Evolutionary conservation across 352 stramenopile species (phyloP).

Genomic region (Phytophthora sansomeana): DNA sequence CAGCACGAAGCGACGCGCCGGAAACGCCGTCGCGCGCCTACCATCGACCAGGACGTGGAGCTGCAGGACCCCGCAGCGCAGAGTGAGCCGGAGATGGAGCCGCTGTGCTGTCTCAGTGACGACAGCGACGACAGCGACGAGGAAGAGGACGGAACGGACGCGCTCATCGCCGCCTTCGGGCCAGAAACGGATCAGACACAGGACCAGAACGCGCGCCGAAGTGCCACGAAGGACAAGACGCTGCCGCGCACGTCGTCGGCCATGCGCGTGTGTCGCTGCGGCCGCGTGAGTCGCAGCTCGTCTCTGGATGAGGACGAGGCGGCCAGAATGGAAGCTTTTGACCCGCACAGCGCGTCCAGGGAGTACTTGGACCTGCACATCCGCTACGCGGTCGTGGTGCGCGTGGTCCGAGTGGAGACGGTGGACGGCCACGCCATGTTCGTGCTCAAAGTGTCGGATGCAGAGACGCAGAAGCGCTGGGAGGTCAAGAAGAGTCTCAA

Average conservation of each 20-base stretch:
- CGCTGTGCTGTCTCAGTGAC: conserved; percentile 24
- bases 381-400: conserved; percentile 53
- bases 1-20: conserved; percentile 17
- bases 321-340: conserved; percentile 17
- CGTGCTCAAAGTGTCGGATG: conserved; percentile 57
- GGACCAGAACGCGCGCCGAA: conserved; percentile 32
- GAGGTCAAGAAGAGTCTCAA: conserved; percentile 63
- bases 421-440: conserved; percentile 46
- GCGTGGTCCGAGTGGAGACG: conserved; percentile 51
- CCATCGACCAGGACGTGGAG: conserved; percentile 26
- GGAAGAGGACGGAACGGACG: conserved; percentile 25
- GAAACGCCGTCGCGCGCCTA: conserved; percentile 38
- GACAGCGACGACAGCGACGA: conserved; percentile 31
- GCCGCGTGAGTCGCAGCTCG: conserved; percentile 18
- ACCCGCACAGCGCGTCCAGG: conserved; percentile 41
- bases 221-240: conserved; percentile 18
- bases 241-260: conserved; percentile 32
- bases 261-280: conserved; percentile 38
- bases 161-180: conserved; percentile 49
- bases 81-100: conserved; percentile 3
- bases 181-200: conserved; percentile 37
- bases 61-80: conserved; percentile 12
- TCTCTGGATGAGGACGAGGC: conserved; percentile 20
- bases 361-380: conserved; percentile 63
- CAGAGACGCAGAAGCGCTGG: conserved; percentile 67